phyloP scores from a whole-genome alignment of 352 stramenopile genomes.

The Phytophthora cryptogea region DNA sequence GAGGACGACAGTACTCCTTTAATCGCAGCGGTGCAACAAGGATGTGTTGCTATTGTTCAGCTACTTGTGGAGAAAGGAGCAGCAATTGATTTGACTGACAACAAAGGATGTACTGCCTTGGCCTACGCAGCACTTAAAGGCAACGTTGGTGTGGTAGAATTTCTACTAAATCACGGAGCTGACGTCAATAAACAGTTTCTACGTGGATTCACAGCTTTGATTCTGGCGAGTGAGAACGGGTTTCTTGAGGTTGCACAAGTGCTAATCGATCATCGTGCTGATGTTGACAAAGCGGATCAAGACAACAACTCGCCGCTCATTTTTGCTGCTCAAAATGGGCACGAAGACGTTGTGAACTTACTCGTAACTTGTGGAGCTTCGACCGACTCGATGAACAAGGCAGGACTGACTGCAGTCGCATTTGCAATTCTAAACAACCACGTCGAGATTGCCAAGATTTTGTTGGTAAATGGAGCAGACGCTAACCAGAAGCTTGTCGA shows the following conservation, averaged over 20 bases:
- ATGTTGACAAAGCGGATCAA: background rate
- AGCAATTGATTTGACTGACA: background rate
- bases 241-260: background rate
- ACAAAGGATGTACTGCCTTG: background rate
- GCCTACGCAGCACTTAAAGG: constrained; percentile 13
- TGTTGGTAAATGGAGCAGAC: too few relatives aligned
- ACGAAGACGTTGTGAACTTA: constrained; percentile 1
- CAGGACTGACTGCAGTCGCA: constrained; percentile 1
- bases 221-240: background rate
- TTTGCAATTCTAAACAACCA: background rate
- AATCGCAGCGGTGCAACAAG: background rate
- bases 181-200: background rate
- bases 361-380: background rate
- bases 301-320: background rate
- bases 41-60: background rate
- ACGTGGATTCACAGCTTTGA: background rate
- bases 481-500: too few relatives aligned
- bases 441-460: background rate
- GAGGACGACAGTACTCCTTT: too few relatives aligned
- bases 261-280: background rate
- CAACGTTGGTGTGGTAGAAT: background rate
- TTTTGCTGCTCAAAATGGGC: background rate
- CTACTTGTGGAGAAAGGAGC: background rate
- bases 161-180: background rate
- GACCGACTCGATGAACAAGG: background rate